phyloP scores from a whole-genome alignment of 1,139 yeast species.

The Pichia sp. region DNA sequence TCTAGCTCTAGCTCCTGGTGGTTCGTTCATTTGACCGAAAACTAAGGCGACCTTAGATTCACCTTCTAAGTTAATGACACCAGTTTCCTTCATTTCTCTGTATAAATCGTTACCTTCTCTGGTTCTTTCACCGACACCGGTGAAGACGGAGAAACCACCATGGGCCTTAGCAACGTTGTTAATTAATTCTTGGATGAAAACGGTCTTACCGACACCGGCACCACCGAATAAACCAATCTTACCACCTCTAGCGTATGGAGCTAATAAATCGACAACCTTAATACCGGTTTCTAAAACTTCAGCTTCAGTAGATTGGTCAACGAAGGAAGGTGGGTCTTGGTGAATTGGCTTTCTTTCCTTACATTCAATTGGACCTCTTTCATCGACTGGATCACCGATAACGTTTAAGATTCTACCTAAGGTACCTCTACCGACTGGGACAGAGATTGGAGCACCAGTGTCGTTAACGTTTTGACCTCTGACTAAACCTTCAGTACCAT shows the following conservation, averaged over 20 bases:
- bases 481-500: constrained; percentile 99
- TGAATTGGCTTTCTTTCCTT: constrained; percentile 96
- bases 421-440: constrained; percentile 99
- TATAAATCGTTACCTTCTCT: constrained; percentile 99
- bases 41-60: constrained; percentile 99
- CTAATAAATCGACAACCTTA: constrained; percentile 98
- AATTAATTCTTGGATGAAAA: constrained; percentile 98
- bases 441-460: constrained; percentile 98
- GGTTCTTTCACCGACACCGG: constrained; percentile 99
- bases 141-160: constrained; percentile 99
- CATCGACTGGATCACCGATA: constrained; percentile 99
- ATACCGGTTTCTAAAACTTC: constrained; percentile 99
- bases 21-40: constrained; percentile 99
- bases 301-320: constrained; percentile 96
- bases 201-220: constrained; percentile 99
- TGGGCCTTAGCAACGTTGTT: constrained; percentile 99
- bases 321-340: constrained; percentile 95
- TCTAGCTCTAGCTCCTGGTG: constrained; percentile 99
- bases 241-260: constrained; percentile 99
- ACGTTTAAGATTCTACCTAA: constrained; percentile 99
- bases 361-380: constrained; percentile 96
- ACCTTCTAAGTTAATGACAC: constrained; percentile 99
- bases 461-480: constrained; percentile 93
- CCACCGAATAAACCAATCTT: constrained; percentile 99
- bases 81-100: constrained; percentile 99